Base-by-base conservation (phyloP, 257 asterid species). In the Coffea eugenioides region DNA sequence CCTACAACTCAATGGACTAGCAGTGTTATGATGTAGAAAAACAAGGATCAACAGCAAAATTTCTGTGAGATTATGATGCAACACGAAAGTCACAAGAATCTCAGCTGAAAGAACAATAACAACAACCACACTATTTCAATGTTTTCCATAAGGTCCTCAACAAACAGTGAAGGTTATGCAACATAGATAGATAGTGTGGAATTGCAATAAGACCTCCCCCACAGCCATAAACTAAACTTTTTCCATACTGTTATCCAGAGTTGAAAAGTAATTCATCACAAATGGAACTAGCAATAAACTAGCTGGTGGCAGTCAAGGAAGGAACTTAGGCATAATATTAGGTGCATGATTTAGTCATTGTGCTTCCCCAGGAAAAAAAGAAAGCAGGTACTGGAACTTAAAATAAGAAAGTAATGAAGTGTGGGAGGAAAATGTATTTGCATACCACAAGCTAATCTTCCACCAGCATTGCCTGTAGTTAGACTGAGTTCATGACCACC, bases 401-500 rank as follows among this genome's bases (percentile, higher is more conserved):
- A 81, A 49, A 72, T 45, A 39, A 85, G 34, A 72, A 73, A 4
- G 36, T 13, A 78, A 80, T n/a, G 61, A 77, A 75, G 79, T 73
- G 78, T 51, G 27, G 36, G 11, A 0, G 21, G 36, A 36, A 27
- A 43, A 75, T 31, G 65, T 77, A 67, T 34, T 59, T 48, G 68
- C 93, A 73, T 93, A 95, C 98, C 98, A 74, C 98, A 95, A 39
- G 98, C 98, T 89, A 95, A 85, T 82, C 98, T 88, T 76, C 98
- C 98, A 62, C 98, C 98, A 21, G 98, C 98, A 87, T 95, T 95
- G 71, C 98, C 98, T 49, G 98, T 93, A 79, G 86, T 68, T 69
- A 95, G 97, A 78, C 98, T 95, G 79, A 95, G 98, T 84, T 95
- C 98, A 66, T 95, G 98, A 69, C 98, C 98, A 77, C 98, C 98